Evolutionary conservation across 192 early-diverging fungal genomes (phyloP), one percentile per base, ranked within the genome.

Genomic region (Spinellus fusiger): DNA sequence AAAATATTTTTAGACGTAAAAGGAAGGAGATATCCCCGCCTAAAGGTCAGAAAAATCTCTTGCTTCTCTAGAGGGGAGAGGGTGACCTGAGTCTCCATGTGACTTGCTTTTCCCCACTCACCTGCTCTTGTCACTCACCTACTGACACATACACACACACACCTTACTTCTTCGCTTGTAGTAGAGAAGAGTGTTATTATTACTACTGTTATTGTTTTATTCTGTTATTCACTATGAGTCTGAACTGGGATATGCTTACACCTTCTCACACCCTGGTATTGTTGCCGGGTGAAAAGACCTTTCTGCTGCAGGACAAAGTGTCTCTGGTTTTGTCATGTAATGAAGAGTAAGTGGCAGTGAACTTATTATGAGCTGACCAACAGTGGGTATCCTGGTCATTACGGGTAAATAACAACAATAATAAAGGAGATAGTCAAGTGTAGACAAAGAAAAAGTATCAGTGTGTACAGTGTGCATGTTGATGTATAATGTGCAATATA

Each of bases 191-290:
- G n/a, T n/a, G n/a, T n/a, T n/a, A n/a, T n/a, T n/a, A n/a, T n/a
- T n/a, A n/a, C n/a, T n/a, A n/a, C n/a, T n/a, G n/a, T n/a, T n/a
- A n/a, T 37, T 37, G 35, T 37, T 37, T 37, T 37, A 37, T 37
- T 37, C 13, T 37, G 13, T 37, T 37, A 6, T 2, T n/a, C 40
- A 44, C 18, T 18, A 76, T 76, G 74, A 67, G 65, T 20, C 46
- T 76, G 33, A 76, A 76, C 40, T 76, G 74, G 66, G 66, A 57
- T 13, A 73, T 76, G 74, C 23, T 76, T 26, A 47, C 62, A 23
- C 56, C 38, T 6, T 62, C 72, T 54, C 47, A 40, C 15, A 65
- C 52, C 15, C 71, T 63, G 23, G 65, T 76, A 1, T 63, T 65
- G 27, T 48, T 76, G 31, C 74, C 74, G 31, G 53, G 58, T 26